Evolutionary conservation across 2,329 filamentous ascomycete species (phyloP).

Genomic region (Didymellaceae sp.): DNA sequence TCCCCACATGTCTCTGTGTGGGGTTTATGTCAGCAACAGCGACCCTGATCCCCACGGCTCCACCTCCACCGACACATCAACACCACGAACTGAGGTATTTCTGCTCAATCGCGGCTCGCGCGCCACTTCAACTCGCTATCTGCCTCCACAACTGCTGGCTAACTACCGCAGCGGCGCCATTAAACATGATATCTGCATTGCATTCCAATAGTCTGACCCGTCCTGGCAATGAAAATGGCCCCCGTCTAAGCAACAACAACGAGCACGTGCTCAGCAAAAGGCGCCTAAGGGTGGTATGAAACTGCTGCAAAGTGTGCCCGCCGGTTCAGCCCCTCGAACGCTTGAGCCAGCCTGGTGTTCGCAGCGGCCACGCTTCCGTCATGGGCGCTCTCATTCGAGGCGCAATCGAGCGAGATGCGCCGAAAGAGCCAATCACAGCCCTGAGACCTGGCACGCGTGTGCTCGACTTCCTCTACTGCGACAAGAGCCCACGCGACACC

Average conservation of each 20-base stretch:
- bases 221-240: neutral
- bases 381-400: conserved; percentile 36
- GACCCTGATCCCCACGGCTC: neutral
- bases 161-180: conserved; percentile 2
- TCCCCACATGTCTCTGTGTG: conserved; percentile 1
- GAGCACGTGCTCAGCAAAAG: conserved; percentile 20
- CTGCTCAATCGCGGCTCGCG: too few species aligned
- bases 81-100: conserved; percentile 14
- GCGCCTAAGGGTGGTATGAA: conserved; percentile 7
- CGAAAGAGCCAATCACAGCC: conserved; percentile 29
- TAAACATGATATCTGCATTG: neutral
- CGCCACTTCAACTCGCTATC: too few species aligned
- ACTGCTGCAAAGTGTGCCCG: conserved; percentile 16
- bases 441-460: conserved; percentile 21
- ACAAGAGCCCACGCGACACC: conserved; percentile 42
- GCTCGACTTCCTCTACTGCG: conserved; percentile 27
- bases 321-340: conserved; percentile 22
- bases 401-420: conserved; percentile 17
- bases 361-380: conserved; percentile 34
- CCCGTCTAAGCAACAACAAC: conserved; percentile 5
- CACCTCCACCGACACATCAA: conserved; percentile 15
- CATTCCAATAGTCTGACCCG: conserved; percentile 4
- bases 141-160: too few species aligned
- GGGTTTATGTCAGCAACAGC: conserved; percentile 5
- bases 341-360: conserved; percentile 21